Evolutionary conservation across 805 yeast species (phyloP).

Genomic region (Metschnikowia lunata): DNA sequence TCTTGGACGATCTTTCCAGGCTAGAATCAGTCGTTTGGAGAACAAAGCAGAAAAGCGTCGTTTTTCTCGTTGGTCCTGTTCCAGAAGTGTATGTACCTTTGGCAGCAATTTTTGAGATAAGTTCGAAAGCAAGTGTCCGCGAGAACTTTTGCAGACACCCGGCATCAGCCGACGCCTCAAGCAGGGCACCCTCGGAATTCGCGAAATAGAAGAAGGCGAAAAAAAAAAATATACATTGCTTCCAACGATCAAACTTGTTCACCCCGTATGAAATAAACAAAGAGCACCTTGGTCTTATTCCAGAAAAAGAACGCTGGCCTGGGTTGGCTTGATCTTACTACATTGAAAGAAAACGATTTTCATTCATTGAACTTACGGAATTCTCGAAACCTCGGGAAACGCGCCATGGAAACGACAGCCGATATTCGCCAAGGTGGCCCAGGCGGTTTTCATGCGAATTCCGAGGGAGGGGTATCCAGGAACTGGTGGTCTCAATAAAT

Average conservation of each 20-base stretch:
- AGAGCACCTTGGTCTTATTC: neutral
- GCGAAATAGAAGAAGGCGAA: neutral
- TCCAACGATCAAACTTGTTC: neutral
- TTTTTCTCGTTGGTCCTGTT: neutral
- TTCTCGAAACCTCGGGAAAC: neutral
- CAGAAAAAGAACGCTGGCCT: no score
- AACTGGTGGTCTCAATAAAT: slow-evolving; percentile 1
- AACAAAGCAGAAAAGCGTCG: neutral
- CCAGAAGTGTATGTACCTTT: neutral
- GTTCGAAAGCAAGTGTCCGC: neutral
- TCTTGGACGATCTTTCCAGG: no score
- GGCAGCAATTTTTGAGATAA: neutral
- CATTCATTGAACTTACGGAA: neutral
- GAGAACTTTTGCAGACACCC: slow-evolving; percentile 1
- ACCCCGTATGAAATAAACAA: neutral
- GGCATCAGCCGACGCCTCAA: slow-evolving; percentile 7
- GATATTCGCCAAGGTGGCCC: neutral
- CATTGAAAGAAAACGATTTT: no score
- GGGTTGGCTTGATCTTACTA: no score
- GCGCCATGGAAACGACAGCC: neutral
- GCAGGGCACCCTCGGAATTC: slow-evolving; percentile 7
- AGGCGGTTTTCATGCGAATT: neutral
- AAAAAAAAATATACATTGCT: neutral
- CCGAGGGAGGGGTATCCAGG: slow-evolving; percentile 8
- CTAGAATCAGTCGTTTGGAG: neutral